Base-by-base conservation (phyloP, 257 asterid species). In the Solanum medicagineum region DNA sequence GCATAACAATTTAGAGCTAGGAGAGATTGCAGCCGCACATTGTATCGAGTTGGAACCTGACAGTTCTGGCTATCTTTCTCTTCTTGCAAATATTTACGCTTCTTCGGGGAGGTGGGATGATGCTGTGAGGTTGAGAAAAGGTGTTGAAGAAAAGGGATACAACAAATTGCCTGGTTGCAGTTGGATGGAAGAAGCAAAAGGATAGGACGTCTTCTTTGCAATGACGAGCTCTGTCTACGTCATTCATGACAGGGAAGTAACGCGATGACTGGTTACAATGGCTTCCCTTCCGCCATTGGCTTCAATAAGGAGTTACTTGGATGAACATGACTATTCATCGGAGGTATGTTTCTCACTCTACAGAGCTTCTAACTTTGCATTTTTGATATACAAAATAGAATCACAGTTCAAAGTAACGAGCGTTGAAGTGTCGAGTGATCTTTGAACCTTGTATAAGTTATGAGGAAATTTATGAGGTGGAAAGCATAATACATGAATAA, bases 41-140 rank as follows among this genome's bases (percentile, higher is more conserved):
- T 95, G 99, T 84, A 84, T 92, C 8, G 97, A 92, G 91, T 89
- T 95, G 42, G 98, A 94, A 87, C 92, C 95, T 0, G 92, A 95
- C 16, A 90, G 91, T 84, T 74, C 94, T 9, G 97, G 98, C 47
- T 91, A 95, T 87, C 88, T 66, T 73, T 90, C 98, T 36, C 95
- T 94, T 88, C 95, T 96, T 81, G 97, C 97, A n/a, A 94, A 90
- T 87, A 74, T 94, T 56, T 96, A 95, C 68, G 94, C 97, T 24
- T 92, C 98, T 45, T 89, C 90, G 9, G 98, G 95, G 89, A 89
- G 92, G 92, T 95, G 97, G 98, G 95, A 90, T 63, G 98, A 95
- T 70, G 95, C 95, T 19, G 88, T 92, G 63, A 90, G 89, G 84
- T 80, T 94, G 91, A 91, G 97, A 91, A 80, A 80, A 62, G 89